These are phyloP conservation scores for Penicillium taxi DNA, from an alignment of 495 filamentous ascomycete species.

Conservation along the genomic window DNA sequence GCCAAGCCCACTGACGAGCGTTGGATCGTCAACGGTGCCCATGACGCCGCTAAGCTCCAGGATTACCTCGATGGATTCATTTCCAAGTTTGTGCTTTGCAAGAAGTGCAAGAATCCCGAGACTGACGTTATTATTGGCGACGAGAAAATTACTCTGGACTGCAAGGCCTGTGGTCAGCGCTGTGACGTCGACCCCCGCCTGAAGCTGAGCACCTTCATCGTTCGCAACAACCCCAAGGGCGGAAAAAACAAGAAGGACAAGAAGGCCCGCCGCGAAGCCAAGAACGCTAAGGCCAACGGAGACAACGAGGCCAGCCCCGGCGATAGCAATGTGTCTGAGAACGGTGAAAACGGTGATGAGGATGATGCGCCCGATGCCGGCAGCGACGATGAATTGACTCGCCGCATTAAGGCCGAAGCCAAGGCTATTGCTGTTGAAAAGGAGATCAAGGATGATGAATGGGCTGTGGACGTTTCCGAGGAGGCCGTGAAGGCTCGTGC, in stretches of 20 bases:
- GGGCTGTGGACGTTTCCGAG: constrained; percentile 91
- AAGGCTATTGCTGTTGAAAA: constrained; percentile 58
- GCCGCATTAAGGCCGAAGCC: constrained; percentile 77
- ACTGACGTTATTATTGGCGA: constrained; percentile 93
- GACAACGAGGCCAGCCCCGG: constrained; percentile 60
- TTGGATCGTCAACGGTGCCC: constrained; percentile 99
- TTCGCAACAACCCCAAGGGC: constrained; percentile 89
- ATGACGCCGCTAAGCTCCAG: constrained; percentile 92
- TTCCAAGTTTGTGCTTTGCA: constrained; percentile 95
- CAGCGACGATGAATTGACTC: constrained; percentile 89
- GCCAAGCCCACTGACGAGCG: constrained; percentile 94
- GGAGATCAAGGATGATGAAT: constrained; percentile 75
- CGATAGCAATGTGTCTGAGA: constrained; percentile 65
- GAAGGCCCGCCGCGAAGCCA: constrained; percentile 68
- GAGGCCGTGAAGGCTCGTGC: constrained; percentile 92
- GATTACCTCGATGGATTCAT: constrained; percentile 98
- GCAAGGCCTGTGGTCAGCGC: constrained; percentile 96
- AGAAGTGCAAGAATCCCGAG: constrained; percentile 99
- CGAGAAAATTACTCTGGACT: constrained; percentile 82
- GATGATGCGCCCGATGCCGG: constrained; percentile 65
- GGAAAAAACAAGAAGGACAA: constrained; percentile 93
- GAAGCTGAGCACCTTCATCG: constrained; percentile 94
- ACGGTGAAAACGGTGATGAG: constrained; percentile 60
- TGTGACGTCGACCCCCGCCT: constrained; percentile 83
- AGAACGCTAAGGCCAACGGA: constrained; percentile 63